These are phyloP conservation scores for Curvularia eragrostidis DNA, from an alignment of 2,329 filamentous ascomycete species.

Conservation along the genomic window DNA sequence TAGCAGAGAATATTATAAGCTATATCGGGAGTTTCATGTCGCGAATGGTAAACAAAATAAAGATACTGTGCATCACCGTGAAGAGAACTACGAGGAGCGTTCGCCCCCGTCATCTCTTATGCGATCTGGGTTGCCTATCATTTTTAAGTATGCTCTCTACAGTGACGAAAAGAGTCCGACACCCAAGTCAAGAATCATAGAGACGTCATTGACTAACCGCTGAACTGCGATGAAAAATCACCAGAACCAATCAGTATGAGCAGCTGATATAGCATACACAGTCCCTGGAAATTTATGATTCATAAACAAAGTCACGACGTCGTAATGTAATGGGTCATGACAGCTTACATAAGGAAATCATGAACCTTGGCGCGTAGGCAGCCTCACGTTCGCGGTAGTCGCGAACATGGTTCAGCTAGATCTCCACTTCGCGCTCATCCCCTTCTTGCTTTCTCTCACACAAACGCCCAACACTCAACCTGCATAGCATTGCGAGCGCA, in stretches of 20 bases:
- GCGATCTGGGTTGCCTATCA: not conserved
- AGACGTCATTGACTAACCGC: not conserved
- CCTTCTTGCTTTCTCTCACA: not conserved
- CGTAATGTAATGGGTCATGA: not conserved
- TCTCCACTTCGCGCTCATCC: not conserved
- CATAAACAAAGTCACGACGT: not conserved
- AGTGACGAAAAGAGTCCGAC: not conserved
- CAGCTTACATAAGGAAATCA: conserved; percentile 9
- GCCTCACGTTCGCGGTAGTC: not conserved
- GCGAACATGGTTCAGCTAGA: not conserved
- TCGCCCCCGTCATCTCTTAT: not conserved
- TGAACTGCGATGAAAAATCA: not conserved
- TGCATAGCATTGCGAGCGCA: not conserved
- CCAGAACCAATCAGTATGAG: not conserved
- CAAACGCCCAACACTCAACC: not conserved
- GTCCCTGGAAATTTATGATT: not conserved
- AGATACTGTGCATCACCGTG: not conserved
- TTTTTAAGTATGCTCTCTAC: not conserved
- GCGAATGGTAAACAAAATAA: not conserved
- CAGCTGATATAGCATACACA: not conserved
- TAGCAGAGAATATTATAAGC: not conserved
- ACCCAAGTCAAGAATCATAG: not conserved
- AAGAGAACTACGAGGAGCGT: not conserved
- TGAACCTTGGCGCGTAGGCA: conserved; percentile 9
- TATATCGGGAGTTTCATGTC: not conserved